Conservation (phyloP, 768 basidiomycete species). For the Kwoniella pini region DNA sequence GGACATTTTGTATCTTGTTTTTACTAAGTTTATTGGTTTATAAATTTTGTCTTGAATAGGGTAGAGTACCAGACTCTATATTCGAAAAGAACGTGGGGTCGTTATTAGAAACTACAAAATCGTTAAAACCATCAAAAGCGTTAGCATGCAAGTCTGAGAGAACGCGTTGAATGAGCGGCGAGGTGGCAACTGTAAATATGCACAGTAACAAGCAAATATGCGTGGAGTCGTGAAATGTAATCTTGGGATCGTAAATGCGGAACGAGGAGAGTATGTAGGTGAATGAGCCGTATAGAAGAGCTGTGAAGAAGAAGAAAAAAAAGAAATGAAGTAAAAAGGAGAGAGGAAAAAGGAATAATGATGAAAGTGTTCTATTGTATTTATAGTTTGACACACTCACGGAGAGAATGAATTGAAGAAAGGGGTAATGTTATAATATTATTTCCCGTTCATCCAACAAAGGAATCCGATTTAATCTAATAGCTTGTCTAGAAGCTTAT, state of each 20-base stretch:
- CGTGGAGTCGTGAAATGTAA: not conserved
- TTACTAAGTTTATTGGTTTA: not conserved
- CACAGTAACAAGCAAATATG: no score
- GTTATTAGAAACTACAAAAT: constrained; percentile 1
- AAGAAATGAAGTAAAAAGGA: constrained; percentile 5
- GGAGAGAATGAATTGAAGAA: no score
- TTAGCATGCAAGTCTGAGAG: no score
- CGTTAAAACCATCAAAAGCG: no score
- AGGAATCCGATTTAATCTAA: no score
- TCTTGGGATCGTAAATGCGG: not conserved
- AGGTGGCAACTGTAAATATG: no score
- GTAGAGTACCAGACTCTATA: constrained; percentile 25
- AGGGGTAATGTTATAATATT: no score
- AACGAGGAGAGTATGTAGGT: not conserved
- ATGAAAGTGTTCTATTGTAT: not conserved
- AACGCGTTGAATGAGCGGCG: no score
- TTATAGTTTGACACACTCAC: no score
- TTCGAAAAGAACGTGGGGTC: constrained; percentile 9
- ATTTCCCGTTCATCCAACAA: no score
- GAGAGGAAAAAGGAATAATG: not conserved
- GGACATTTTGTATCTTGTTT: constrained; percentile 20
- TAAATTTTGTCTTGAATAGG: not conserved
- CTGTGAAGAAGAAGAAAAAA: not conserved
- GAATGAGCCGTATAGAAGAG: not conserved
- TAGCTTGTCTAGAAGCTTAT: no score